Percentiles rank a stretch among this genome's conserved stretches.
Conservation (phyloP, 2,329 filamentous ascomycete species). For the Paecilomyces sp. region DNA sequence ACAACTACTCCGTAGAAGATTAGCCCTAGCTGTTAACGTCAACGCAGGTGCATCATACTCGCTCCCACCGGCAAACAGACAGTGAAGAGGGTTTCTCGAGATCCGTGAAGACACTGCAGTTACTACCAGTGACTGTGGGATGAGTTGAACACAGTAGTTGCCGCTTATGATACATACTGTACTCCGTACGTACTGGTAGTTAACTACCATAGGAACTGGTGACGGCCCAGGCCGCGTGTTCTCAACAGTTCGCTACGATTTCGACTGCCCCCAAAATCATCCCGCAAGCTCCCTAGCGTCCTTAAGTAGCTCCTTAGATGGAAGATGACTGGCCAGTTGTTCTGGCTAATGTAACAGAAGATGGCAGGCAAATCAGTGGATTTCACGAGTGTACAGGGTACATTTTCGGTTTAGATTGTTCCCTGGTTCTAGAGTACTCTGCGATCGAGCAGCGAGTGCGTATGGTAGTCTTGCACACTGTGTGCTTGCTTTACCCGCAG, state of each 20-base stretch:
- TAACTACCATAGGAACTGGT: not conserved
- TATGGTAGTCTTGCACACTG: not conserved
- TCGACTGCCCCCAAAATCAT: not conserved
- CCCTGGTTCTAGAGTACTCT: not conserved
- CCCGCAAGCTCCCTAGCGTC: not conserved
- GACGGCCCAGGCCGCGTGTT: not conserved
- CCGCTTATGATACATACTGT: not conserved
- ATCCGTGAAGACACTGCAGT: not conserved
- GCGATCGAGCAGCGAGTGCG: not conserved
- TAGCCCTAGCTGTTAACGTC: not conserved
- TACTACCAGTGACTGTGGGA: not conserved
- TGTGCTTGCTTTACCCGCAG: not conserved
- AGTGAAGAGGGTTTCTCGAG: not conserved
- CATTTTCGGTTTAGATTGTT: not conserved
- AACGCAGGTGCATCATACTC: not conserved
- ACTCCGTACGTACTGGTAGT: no score
- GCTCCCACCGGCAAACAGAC: not conserved
- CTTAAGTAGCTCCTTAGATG: not conserved
- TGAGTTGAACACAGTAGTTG: not conserved
- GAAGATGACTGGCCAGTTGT: not conserved
- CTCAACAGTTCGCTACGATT: not conserved
- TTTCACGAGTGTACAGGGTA: not conserved
- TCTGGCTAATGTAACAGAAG: not conserved
- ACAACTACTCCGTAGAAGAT: not conserved
- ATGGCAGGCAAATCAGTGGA: not conserved